Percentiles rank a stretch among this genome's conserved stretches.
These are phyloP conservation scores for Suillus sp. DNA, from an alignment of 768 basidiomycete species.

Conservation along the genomic window DNA sequence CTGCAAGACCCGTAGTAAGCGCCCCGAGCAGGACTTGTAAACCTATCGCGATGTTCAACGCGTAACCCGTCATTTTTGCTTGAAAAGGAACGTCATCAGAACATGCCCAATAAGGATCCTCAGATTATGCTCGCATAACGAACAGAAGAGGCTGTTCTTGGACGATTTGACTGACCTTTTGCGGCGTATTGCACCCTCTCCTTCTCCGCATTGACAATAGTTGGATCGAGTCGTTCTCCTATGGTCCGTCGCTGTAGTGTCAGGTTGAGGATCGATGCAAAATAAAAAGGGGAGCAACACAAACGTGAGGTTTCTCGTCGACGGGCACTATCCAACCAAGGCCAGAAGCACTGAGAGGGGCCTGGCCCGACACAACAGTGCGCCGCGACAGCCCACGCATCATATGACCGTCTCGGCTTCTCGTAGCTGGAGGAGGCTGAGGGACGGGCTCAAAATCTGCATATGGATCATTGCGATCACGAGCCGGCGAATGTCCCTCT, in stretches of 20 bases:
- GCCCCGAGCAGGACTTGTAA: slow-evolving; percentile 67
- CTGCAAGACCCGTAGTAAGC: slow-evolving; percentile 67
- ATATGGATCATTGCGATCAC: slow-evolving; percentile 12
- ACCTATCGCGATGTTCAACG: slow-evolving; percentile 54
- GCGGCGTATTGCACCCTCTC: slow-evolving; percentile 49
- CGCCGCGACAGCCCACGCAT: slow-evolving; percentile 20
- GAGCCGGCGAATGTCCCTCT: slow-evolving; percentile 13
- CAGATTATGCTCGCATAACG: slow-evolving; percentile 2
- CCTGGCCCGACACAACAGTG: background rate
- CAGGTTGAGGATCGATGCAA: background rate
- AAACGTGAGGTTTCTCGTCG: slow-evolving; percentile 22
- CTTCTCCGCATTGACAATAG: slow-evolving; percentile 44
- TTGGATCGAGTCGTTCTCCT: slow-evolving; percentile 57
- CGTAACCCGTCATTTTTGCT: slow-evolving; percentile 37
- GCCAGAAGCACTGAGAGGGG: slow-evolving; percentile 3
- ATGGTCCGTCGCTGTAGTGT: slow-evolving; percentile 39
- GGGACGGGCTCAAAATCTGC: slow-evolving; percentile 14
- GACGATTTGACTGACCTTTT: slow-evolving; percentile 39
- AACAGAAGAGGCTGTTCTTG: background rate
- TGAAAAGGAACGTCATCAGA: slow-evolving; percentile 10
- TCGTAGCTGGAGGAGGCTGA: slow-evolving; percentile 10
- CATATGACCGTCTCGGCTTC: slow-evolving; percentile 21
- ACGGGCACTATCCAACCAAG: slow-evolving; percentile 33
- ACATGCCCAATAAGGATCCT: background rate
- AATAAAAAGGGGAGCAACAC: slow-evolving; percentile 8